Base-by-base conservation (phyloP, 805 yeast genomes). In the Wickerhamiella shivajii region DNA sequence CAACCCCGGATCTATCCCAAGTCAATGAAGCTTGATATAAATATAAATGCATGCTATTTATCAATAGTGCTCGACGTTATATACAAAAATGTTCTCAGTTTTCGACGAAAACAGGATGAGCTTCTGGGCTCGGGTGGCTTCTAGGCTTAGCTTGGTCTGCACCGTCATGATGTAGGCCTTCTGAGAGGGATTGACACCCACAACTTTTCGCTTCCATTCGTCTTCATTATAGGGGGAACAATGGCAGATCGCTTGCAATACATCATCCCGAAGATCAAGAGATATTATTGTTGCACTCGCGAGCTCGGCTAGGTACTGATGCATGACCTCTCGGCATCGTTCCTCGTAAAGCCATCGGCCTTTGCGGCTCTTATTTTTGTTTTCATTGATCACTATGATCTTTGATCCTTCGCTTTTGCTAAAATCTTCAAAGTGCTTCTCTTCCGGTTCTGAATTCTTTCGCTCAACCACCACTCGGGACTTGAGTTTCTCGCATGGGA, bases 271-370 rank as follows among this genome's bases (percentile, higher is more conserved):
- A 9, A 73, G 56, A 50, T 87, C 97, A 21, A 87, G 70, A 0
- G 77, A 69, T 29, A 84, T 63, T 1, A 87, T 68, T 0, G 96
- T 87, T 0, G 90, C 75, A 15, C 59, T 55, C 0, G 74, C 61
- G 24, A 87, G 52, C 8, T 61, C 64, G 31, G 65, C 63, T 25
- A 83, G 50, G 29, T 76, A 59, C 3, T 57, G 50, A 1, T 66
- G 64, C 0, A 79, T 64, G 0, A 78, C 77, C 35, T 67, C 64
- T 40, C 68, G 69, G 0, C 93, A 70, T 35, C 69, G 74, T 40
- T 79, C 83, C 39, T 81, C 93, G 77, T 79, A 45, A 68, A 73
- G 40, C 80, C 92, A 49, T 70, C 71, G 76, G 49, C 75, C 79
- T 39, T 71, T 70, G 51, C 77, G 79, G 31, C 71, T 72, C 14